phyloP scores from a whole-genome alignment of 2,329 filamentous ascomycete genomes.

The Tolypocladium ovalisporum region DNA sequence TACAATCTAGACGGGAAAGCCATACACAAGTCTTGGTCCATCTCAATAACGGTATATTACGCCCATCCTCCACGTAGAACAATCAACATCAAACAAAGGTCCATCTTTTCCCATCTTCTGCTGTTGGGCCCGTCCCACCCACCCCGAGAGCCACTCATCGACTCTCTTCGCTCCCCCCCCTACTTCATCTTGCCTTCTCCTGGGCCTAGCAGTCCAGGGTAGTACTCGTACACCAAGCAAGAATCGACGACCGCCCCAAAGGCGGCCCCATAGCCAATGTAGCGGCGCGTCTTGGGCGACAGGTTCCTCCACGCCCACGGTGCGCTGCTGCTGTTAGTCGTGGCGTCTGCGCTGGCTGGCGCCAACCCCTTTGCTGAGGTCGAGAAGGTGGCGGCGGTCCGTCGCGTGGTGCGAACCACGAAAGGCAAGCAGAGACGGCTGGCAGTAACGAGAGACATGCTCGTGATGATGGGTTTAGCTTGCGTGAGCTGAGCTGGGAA shows the following conservation, averaged over 20 bases:
- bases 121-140: neutral
- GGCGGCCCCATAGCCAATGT: conserved; percentile 10
- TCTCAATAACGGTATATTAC: neutral
- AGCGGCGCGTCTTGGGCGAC: conserved; percentile 14
- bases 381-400: conserved; percentile 11
- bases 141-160: neutral
- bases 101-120: too few species aligned
- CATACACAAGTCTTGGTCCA: neutral
- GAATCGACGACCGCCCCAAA: conserved; percentile 11
- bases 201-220: conserved; percentile 6
- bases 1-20: too few species aligned
- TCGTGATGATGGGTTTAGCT: neutral
- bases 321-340: neutral
- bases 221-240: conserved; percentile 17
- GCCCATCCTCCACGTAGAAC: neutral
- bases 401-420: conserved; percentile 4
- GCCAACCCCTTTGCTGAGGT: conserved; percentile 8
- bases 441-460: conserved; percentile 10
- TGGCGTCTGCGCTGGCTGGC: conserved; percentile 2
- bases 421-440: conserved; percentile 8
- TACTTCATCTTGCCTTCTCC: conserved; percentile 1
- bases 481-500: neutral
- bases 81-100: too few species aligned
- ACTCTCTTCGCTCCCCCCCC: neutral
- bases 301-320: conserved; percentile 16